Conservation (phyloP, 2,329 filamentous ascomycete genomes). For the Pseudogymnoascus sp. region DNA sequence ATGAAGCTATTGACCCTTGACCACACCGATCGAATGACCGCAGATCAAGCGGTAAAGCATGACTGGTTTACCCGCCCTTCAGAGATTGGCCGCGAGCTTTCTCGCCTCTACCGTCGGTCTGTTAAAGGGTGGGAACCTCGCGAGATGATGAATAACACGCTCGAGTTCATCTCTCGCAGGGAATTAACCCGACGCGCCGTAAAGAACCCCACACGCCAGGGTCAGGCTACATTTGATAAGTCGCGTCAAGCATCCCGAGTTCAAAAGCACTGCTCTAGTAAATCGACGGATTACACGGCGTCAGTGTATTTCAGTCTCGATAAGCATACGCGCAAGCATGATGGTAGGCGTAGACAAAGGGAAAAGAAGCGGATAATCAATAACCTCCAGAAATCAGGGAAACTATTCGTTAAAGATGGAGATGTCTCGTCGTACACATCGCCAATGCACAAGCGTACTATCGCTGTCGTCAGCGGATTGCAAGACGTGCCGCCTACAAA, state of each 20-base stretch:
- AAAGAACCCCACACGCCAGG: background rate
- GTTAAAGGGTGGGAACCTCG: slow-evolving; percentile 24
- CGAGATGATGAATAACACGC: slow-evolving; percentile 15
- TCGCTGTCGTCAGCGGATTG: background rate
- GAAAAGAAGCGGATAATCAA: slow-evolving; percentile 4
- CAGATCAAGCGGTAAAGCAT: slow-evolving; percentile 29
- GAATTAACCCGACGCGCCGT: background rate
- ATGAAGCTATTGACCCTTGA: slow-evolving; percentile 30
- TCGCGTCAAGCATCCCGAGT: background rate
- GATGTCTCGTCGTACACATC: slow-evolving; percentile 2
- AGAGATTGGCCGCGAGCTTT: slow-evolving; percentile 20
- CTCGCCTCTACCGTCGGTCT: slow-evolving; percentile 21
- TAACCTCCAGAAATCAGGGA: background rate
- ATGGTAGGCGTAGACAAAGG: background rate
- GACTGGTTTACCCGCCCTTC: slow-evolving; percentile 30
- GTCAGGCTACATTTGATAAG: slow-evolving; percentile 10
- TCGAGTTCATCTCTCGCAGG: slow-evolving; percentile 20
- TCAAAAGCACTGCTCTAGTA: background rate
- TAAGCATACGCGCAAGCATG: background rate
- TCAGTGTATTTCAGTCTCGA: slow-evolving; percentile 27
- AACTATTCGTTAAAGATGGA: background rate
- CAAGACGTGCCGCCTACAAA: background rate
- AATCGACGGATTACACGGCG: slow-evolving; percentile 20
- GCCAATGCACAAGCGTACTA: background rate
- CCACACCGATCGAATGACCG: slow-evolving; percentile 29